Conservation (phyloP, 371 early-diverging fungal species). For the Mucor irregularis region DNA sequence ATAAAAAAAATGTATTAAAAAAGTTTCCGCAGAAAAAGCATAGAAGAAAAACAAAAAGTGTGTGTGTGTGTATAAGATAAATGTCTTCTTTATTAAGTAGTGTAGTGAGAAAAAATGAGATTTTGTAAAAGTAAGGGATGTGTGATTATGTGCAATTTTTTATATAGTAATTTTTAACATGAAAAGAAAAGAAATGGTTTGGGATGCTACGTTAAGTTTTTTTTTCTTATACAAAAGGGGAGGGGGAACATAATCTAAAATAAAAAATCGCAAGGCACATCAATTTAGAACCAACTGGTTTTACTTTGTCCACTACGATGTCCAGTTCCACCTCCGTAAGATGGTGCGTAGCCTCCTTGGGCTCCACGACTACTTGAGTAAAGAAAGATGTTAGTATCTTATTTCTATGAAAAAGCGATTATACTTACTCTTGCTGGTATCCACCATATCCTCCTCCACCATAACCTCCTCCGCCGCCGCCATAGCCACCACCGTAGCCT, state of each 20-base stretch:
- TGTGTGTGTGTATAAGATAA: no score
- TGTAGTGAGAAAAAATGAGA: no score
- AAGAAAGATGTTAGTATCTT: not conserved
- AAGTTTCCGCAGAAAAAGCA: not conserved
- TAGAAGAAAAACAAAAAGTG: no score
- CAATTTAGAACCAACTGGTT: constrained; percentile 73
- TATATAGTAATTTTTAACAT: not conserved
- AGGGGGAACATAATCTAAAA: not conserved
- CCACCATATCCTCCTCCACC: constrained; percentile 9
- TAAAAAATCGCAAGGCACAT: not conserved
- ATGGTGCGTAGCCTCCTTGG: constrained; percentile 1
- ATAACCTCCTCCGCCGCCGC: constrained; percentile 10
- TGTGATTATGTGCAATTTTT: no score
- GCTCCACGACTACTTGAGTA: not conserved
- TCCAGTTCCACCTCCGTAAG: constrained; percentile 10
- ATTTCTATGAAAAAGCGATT: no score
- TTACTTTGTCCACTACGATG: constrained; percentile 41
- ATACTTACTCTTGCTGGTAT: no score
- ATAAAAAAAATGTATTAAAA: constrained; percentile 5
- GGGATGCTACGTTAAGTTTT: not conserved
- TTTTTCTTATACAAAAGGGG: not conserved
- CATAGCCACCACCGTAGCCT: constrained; percentile 15
- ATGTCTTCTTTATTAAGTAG: no score
- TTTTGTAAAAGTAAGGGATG: no score
- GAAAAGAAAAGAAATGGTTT: no score